phyloP scores from a whole-genome alignment of 768 basidiomycete species.

The Neoboletus subvelutipes region DNA sequence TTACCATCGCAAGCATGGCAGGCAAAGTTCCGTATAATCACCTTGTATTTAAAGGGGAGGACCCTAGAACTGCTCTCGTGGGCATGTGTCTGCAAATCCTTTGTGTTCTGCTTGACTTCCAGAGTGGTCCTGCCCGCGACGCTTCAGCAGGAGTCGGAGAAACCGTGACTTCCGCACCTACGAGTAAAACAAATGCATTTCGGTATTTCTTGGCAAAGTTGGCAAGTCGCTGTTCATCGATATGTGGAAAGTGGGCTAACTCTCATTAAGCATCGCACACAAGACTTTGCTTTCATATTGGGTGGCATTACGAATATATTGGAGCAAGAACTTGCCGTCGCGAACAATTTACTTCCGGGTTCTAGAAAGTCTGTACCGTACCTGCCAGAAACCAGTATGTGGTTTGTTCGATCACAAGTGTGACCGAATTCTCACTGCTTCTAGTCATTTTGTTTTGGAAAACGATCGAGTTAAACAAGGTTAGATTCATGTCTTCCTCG shows the following conservation, averaged over 20 bases:
- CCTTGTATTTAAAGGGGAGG: conserved; percentile 87
- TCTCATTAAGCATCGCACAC: conserved; percentile 69
- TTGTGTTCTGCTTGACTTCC: conserved; percentile 75
- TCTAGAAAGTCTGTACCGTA: conserved; percentile 83
- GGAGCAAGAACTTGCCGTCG: conserved; percentile 71
- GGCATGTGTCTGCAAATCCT: conserved; percentile 76
- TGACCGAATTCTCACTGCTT: conserved; percentile 7
- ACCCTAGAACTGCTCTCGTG: conserved; percentile 69
- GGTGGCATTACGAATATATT: conserved; percentile 67
- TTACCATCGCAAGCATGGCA: conserved; percentile 64
- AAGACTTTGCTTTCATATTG: conserved; percentile 85
- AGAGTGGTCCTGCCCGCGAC: conserved; percentile 72
- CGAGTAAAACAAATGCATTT: conserved; percentile 80
- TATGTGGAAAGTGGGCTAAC: conserved; percentile 9
- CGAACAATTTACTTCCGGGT: conserved; percentile 78
- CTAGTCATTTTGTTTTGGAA: conserved; percentile 86
- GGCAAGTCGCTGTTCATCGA: conserved; percentile 36
- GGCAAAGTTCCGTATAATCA: conserved; percentile 88
- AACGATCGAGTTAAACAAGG: conserved; percentile 90
- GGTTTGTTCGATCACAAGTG: neutral
- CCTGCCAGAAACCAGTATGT: conserved; percentile 76
- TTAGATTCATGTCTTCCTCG: conserved; percentile 29
- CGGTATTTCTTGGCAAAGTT: conserved; percentile 90
- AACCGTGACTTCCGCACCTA: conserved; percentile 45
- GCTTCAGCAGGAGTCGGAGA: conserved; percentile 43